Evolutionary conservation across 805 yeast species (phyloP).

Genomic region (Teunomyces panamensis): DNA sequence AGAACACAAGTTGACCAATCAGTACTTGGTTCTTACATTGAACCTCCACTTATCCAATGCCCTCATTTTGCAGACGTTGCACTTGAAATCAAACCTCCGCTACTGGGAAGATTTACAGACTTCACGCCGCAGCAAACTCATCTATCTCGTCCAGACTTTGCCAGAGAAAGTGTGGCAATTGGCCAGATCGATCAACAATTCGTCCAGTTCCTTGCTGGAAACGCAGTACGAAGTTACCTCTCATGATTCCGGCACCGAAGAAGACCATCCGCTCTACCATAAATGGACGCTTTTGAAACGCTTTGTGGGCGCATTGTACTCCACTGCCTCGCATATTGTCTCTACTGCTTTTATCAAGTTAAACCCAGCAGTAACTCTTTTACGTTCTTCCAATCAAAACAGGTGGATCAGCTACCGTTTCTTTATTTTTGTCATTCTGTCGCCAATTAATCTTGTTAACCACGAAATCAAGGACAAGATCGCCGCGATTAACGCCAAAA

Average conservation of each 20-base stretch:
- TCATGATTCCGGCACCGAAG: slow-evolving; percentile 10
- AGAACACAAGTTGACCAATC: slow-evolving; percentile 15
- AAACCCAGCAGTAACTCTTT: slow-evolving; percentile 15
- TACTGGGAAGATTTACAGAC: slow-evolving; percentile 33
- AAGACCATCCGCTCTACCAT: slow-evolving; percentile 15
- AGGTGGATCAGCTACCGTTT: slow-evolving; percentile 4
- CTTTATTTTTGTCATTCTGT: slow-evolving; percentile 8
- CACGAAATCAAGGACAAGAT: slow-evolving; percentile 26
- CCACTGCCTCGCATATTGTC: slow-evolving; percentile 7
- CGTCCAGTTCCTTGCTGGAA: not conserved
- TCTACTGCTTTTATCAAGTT: slow-evolving; percentile 9
- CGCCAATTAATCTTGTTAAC: slow-evolving; percentile 22
- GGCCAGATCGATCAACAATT: slow-evolving; percentile 7
- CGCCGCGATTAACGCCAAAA: slow-evolving; percentile 15
- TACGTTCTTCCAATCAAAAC: slow-evolving; percentile 6
- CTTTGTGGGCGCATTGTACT: slow-evolving; percentile 2
- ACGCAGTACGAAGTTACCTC: slow-evolving; percentile 7
- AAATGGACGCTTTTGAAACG: slow-evolving; percentile 11
- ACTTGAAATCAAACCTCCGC: slow-evolving; percentile 27
- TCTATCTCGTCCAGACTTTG: slow-evolving; percentile 33
- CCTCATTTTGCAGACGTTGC: slow-evolving; percentile 32
- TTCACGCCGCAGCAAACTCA: slow-evolving; percentile 22
- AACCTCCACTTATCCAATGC: slow-evolving; percentile 29
- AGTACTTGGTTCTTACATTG: slow-evolving; percentile 21
- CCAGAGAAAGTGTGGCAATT: slow-evolving; percentile 27